Evolutionary conservation across 495 filamentous ascomycete species (phyloP).

Genomic region (Margaritispora aquatica): DNA sequence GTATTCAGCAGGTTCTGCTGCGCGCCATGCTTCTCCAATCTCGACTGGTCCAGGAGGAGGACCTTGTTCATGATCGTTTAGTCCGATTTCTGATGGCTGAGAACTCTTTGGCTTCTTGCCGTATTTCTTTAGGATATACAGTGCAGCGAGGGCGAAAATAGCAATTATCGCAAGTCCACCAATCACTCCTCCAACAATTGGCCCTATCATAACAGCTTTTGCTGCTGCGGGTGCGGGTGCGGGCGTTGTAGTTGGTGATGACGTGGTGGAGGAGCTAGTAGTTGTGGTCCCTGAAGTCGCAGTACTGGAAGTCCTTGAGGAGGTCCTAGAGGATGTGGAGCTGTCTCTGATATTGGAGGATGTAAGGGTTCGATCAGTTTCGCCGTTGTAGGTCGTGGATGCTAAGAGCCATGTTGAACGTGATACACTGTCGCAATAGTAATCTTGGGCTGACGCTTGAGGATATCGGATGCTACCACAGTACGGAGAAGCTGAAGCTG

Average conservation of each 20-base stretch:
- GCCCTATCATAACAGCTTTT: not conserved
- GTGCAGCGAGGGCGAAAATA: not conserved
- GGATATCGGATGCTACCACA: slow-evolving; percentile 1
- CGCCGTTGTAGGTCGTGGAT: not conserved
- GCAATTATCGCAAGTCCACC: slow-evolving; percentile 33
- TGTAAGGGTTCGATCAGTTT: not conserved
- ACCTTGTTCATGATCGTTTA: not conserved
- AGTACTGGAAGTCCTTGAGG: not conserved
- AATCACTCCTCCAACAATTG: slow-evolving; percentile 43
- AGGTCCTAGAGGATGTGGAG: not conserved
- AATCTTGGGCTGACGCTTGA: not conserved
- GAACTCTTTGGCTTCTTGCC: not conserved
- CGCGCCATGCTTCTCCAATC: not conserved
- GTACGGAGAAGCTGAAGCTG: not conserved
- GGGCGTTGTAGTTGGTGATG: not conserved
- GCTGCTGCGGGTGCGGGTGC: not conserved
- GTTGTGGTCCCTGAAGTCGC: not conserved
- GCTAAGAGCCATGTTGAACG: not conserved
- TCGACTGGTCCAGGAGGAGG: not conserved
- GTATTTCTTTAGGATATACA: not conserved
- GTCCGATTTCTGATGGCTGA: not conserved
- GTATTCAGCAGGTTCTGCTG: not conserved
- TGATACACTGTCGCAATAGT: not conserved
- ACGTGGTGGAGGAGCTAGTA: not conserved
- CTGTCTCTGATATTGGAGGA: not conserved